Evolutionary conservation across 2,329 filamentous ascomycete genomes (phyloP), one percentile per base, ranked within the genome.

Genomic region (Verticillium nubilum): DNA sequence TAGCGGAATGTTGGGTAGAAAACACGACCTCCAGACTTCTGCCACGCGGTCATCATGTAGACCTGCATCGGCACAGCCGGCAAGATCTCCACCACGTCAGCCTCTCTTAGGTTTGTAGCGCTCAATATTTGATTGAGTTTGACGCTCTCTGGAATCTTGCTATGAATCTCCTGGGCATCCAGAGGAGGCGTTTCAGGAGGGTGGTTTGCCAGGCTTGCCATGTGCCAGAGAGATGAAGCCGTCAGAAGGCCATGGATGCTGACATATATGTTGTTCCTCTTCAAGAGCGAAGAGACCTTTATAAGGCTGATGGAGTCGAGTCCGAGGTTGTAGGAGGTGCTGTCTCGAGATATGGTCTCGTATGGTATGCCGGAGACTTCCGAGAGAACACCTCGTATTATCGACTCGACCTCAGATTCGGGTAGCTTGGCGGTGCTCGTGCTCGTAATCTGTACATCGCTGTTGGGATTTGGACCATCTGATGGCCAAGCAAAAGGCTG

Each of bases 251-350:
- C 84, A 50, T 89, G 87, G 3, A 94, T 89, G 33, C 81, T 80
- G 1, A 96, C 71, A 13, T 75, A 72, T 7, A 97, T 73, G 0
- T 80, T 83, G 50, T 80, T 74, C 64, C 84, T 89, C 50, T 85
- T 86, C 4, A 97, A 76, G 7, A 92, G 77, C 0, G 88, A 83
- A 9, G 87, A 86, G 3, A 92, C 86, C 67, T 95, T 96, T 75
- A 97, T 95, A 1, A 92, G 89, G 63, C 88, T 94, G 71, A 97
- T 96, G 0, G 93, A 97, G 70, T 97, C 93, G 1, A 97, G 83
- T 0, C 93, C 93, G 1, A 97, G 80, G 63, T 95, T 87, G 71
- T 95, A 96, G 13, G 97, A 83, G 0, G 83, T 91, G 56, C 86
- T 83, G 1, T 79, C 76, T 59, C 79, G 80, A 2, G 75, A 72